Evolutionary conservation across 768 basidiomycete genomes (phyloP).

Genomic region (Leucosporidium scottii): DNA sequence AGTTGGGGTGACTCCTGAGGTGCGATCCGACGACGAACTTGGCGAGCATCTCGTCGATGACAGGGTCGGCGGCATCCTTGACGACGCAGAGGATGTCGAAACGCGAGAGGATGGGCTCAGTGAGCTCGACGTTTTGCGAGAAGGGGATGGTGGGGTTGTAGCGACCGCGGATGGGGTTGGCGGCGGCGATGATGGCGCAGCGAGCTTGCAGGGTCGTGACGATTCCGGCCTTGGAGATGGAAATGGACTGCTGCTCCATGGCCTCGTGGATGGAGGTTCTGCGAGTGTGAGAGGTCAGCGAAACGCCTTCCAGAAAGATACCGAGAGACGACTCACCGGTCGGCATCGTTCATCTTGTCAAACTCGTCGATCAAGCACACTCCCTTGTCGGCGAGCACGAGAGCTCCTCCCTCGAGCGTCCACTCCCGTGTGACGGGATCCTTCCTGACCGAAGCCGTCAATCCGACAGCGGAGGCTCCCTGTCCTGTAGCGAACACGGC

Average conservation of each 20-base stretch:
- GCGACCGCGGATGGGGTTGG: slow-evolving; percentile 91
- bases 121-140: slow-evolving; percentile 95
- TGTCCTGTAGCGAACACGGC: slow-evolving; percentile 98
- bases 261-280: slow-evolving; percentile 95
- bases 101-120: slow-evolving; percentile 94
- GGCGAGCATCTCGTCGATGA: slow-evolving; percentile 91
- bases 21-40: slow-evolving; percentile 98
- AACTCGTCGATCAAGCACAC: slow-evolving; percentile 98
- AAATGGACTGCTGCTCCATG: slow-evolving; percentile 99
- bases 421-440: slow-evolving; percentile 68
- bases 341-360: slow-evolving; percentile 99
- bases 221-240: slow-evolving; percentile 97
- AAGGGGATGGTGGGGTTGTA: slow-evolving; percentile 99
- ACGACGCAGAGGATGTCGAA: slow-evolving; percentile 98
- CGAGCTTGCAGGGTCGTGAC: slow-evolving; percentile 96
- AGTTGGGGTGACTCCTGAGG: slow-evolving; percentile 85
- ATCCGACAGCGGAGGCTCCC: slow-evolving; percentile 94
- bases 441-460: slow-evolving; percentile 97
- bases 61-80: slow-evolving; percentile 88
- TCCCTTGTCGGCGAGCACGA: slow-evolving; percentile 97
- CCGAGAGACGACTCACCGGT: slow-evolving; percentile 48
- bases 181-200: slow-evolving; percentile 94
- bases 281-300: neutral
- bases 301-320: too few relatives aligned
- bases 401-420: slow-evolving; percentile 86